Conservation (phyloP, 1,284 basidiomycete genomes). For the Laetiporus sulphureus region DNA sequence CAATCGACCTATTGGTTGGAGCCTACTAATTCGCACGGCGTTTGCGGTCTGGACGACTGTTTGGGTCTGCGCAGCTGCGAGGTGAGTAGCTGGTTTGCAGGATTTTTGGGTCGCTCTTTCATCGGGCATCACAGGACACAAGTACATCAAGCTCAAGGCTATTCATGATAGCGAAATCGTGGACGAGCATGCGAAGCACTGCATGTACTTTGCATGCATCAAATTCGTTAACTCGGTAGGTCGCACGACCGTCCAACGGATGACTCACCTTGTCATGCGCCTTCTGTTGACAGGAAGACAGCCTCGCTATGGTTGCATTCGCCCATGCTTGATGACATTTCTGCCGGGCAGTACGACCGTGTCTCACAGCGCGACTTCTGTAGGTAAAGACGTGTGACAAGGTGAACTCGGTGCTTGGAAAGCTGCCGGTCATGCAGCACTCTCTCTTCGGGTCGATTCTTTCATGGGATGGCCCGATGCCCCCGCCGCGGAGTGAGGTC, state of each 20-base stretch:
- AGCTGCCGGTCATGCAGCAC: constrained; percentile 95
- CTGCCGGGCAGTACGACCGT: constrained; percentile 52
- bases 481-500: constrained; percentile 30
- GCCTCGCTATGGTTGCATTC: constrained; percentile 97
- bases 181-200: constrained; percentile 88
- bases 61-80: constrained; percentile 79
- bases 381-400: constrained; percentile 95
- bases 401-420: constrained; percentile 93
- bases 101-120: no score
- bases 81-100: constrained; percentile 37
- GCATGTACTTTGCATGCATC: constrained; percentile 98
- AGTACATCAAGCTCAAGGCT: constrained; percentile 85
- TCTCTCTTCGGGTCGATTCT: constrained; percentile 90
- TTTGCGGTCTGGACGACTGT: constrained; percentile 99
- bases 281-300: constrained; percentile 73
- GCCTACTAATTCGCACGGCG: constrained; percentile 95
- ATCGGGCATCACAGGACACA: constrained; percentile 57
- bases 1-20: constrained; percentile 98
- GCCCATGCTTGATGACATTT: constrained; percentile 98
- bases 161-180: constrained; percentile 91
- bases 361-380: no score
- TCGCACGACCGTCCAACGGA: not conserved
- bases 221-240: constrained; percentile 92
- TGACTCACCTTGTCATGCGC: not conserved
- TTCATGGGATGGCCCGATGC: constrained; percentile 58